A percentile compares a stretch with the other conserved stretches of the same genome.
Evolutionary conservation across 2,329 filamentous ascomycete genomes (phyloP).

Genomic region (Amylocarpus encephaloides): DNA sequence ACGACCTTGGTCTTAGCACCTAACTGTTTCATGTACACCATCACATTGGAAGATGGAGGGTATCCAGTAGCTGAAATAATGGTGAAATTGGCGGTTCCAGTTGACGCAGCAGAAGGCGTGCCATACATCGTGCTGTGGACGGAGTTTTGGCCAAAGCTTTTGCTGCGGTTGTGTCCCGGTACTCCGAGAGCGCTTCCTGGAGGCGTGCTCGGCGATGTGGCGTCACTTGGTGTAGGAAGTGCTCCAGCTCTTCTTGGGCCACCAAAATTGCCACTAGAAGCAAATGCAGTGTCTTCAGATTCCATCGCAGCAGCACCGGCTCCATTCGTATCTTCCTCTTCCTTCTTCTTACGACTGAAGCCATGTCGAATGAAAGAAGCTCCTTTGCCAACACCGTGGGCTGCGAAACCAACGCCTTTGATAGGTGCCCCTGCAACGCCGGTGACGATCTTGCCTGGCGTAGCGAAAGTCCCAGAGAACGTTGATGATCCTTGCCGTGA

Average conservation of each 20-base stretch:
- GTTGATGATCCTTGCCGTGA: conserved; percentile 85
- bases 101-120: conserved; percentile 44
- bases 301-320: conserved; percentile 39
- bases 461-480: conserved; percentile 83
- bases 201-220: conserved; percentile 22
- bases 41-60: conserved; percentile 70
- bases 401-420: conserved; percentile 78
- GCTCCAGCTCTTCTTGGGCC: conserved; percentile 18
- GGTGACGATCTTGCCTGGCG: conserved; percentile 81
- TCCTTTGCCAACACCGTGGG: conserved; percentile 64
- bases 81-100: conserved; percentile 73
- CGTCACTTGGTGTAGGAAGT: conserved; percentile 12
- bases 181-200: conserved; percentile 20
- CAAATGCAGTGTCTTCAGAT: conserved; percentile 34
- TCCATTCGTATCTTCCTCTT: conserved; percentile 36
- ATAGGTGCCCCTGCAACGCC: conserved; percentile 81
- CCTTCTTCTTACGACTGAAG: conserved; percentile 66
- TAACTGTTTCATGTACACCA: conserved; percentile 64
- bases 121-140: conserved; percentile 56
- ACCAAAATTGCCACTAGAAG: conserved; percentile 27
- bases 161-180: conserved; percentile 38
- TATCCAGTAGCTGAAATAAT: conserved; percentile 74
- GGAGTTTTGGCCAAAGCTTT: conserved; percentile 59
- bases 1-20: conserved; percentile 68
- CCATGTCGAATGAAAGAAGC: conserved; percentile 86